Evolutionary conservation across 176 grass and related monocot species (phyloP).

Genomic region (Oryza punctata): DNA sequence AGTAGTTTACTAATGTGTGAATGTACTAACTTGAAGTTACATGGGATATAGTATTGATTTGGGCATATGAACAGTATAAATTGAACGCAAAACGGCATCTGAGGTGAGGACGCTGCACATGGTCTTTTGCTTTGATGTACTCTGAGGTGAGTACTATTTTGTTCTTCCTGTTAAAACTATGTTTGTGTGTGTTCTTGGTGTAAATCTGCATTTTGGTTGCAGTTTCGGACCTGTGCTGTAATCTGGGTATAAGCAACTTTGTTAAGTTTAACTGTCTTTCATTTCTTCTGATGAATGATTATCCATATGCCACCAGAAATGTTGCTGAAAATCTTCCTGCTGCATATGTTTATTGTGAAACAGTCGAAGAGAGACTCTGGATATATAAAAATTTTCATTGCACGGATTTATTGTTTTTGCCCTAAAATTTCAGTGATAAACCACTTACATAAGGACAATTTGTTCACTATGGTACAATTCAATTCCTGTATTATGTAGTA

Average conservation of each 20-base stretch:
- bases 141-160: not conserved
- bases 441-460: not conserved
- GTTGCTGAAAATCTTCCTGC: constrained; percentile 3
- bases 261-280: not conserved
- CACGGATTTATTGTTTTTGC: constrained; percentile 18
- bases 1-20: not conserved
- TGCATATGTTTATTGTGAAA: not conserved
- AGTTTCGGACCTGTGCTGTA: not conserved
- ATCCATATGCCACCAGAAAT: not conserved
- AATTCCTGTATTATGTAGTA: constrained; percentile 7
- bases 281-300: not conserved
- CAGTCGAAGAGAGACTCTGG: not conserved
- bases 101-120: not conserved
- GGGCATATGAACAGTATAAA: not conserved
- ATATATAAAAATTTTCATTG: constrained; percentile 3
- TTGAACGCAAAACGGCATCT: not conserved
- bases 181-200: not conserved
- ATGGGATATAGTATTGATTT: not conserved
- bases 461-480: constrained; percentile 27
- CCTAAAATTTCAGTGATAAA: constrained; percentile 19
- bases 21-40: constrained; percentile 24
- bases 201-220: not conserved
- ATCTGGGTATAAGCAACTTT: not conserved
- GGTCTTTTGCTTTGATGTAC: not conserved
- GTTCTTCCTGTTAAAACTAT: not conserved